Base-by-base conservation (phyloP, 139 green algal genomes). In the Chlorella sorokiniana region DNA sequence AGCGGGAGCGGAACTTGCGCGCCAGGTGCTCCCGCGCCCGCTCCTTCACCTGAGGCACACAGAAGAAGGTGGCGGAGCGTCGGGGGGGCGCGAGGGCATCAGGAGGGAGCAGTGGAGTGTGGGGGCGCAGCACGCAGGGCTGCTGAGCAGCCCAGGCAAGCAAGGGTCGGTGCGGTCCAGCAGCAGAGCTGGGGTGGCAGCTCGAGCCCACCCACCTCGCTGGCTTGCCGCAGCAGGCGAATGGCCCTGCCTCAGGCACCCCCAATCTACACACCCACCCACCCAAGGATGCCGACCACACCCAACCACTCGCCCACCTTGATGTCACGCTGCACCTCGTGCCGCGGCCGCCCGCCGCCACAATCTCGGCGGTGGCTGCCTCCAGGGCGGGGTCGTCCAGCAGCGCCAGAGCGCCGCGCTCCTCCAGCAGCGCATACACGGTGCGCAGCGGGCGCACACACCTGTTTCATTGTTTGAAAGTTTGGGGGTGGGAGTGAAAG, bases 281-380 rank as follows among this genome's bases (percentile, higher is more conserved):
- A n/a, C n/a, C n/a, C n/a, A n/a, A n/a, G n/a, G n/a, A n/a, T n/a
- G 16, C 48, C 48, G 14, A 59, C 48, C 48, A 59, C 48, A 16
- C 59, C 16, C 59, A 31, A 31, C 61, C 16, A 42, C 62, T 20
- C 7, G 14, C 37, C 31, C 37, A 68, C 74, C 87, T 95, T 96
- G 85, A 98, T 97, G 78, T 94, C 91, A 0, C 86, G 83, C 88
- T 98, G 94, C 18, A 98, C 81, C 71, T 90, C 86, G 64, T 75
- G 23, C 4, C 91, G 85, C 8, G 87, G 56, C 11, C 81, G 11
- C 78, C 86, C 63, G 76, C 85, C n/a, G 90, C 79, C 11, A 92
- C 76, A 41, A 99, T 96, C 89, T 98, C 96, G 5, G 88, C 91
- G 1, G 94, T 98, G 16, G 96, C 96, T 0, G 67, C 51, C 1